Evolutionary conservation across 495 filamentous ascomycete genomes (phyloP).

Genomic region (Recurvomyces mirabilis): DNA sequence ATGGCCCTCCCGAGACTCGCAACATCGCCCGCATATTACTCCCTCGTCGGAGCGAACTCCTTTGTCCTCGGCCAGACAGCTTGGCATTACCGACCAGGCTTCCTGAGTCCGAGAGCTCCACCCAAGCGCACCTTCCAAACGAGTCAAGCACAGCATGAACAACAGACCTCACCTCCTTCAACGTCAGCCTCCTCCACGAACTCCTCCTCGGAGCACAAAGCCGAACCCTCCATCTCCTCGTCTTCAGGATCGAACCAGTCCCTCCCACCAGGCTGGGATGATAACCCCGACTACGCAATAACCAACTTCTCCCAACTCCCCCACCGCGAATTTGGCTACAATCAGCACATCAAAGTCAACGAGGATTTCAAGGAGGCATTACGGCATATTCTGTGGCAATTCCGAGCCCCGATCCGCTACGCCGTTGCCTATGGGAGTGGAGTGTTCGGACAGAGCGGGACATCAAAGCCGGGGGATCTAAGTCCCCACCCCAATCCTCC

Average conservation of each 20-base stretch:
- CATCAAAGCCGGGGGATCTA: constrained; percentile 36
- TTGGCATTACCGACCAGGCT: constrained; percentile 20
- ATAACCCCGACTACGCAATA: constrained; percentile 56
- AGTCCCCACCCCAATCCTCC: constrained; percentile 66
- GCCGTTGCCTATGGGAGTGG: constrained; percentile 96
- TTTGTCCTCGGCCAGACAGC: constrained; percentile 24
- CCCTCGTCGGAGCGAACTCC: constrained; percentile 22
- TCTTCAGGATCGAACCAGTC: constrained; percentile 18
- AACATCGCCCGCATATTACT: constrained; percentile 18
- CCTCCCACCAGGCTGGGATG: constrained; percentile 58
- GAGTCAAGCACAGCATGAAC: neutral
- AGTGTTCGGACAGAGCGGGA: constrained; percentile 66
- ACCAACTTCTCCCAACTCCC: constrained; percentile 77
- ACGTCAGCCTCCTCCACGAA: neutral
- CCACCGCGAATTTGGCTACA: constrained; percentile 79
- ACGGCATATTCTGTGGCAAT: constrained; percentile 81
- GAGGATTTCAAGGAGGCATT: constrained; percentile 86
- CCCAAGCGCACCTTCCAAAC: neutral
- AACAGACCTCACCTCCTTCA: neutral
- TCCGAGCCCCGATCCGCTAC: constrained; percentile 85
- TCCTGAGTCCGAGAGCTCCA: neutral
- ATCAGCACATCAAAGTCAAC: constrained; percentile 90
- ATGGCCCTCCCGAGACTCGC: constrained; percentile 4
- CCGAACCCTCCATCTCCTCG: neutral
- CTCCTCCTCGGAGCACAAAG: neutral